phyloP scores from a whole-genome alignment of 495 filamentous ascomycete genomes.

The Jackrogersella multiformis region DNA sequence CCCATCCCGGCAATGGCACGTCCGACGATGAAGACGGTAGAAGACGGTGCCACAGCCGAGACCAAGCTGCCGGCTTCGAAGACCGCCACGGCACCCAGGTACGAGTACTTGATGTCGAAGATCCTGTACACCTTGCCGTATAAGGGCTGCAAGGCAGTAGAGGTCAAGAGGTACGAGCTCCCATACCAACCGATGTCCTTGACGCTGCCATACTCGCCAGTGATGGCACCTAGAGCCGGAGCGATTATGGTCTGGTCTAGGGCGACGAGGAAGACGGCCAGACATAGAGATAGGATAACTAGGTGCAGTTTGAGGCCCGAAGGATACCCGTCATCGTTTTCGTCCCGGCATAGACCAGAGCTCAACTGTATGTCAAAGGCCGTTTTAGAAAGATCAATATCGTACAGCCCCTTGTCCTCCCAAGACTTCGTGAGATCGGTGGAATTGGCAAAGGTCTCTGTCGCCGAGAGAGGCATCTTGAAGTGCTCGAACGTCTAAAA shows the following conservation, averaged over 20 bases:
- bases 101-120: conserved; percentile 78
- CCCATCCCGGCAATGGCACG: conserved; percentile 89
- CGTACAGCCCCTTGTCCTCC: conserved; percentile 32
- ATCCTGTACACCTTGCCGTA: conserved; percentile 85
- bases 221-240: conserved; percentile 64
- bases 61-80: conserved; percentile 91
- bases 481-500: background rate
- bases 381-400: conserved; percentile 11
- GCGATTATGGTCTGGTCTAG: conserved; percentile 72
- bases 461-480: conserved; percentile 20
- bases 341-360: conserved; percentile 16
- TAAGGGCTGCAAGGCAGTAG: conserved; percentile 70
- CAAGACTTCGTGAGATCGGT: conserved; percentile 8
- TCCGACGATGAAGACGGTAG: conserved; percentile 79
- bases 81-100: conserved; percentile 72
- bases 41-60: conserved; percentile 80
- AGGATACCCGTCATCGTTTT: conserved; percentile 52
- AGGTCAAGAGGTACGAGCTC: conserved; percentile 74
- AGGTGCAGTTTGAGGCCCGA: conserved; percentile 55
- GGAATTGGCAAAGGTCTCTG: conserved; percentile 17
- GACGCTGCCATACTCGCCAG: conserved; percentile 51
- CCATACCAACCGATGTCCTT: conserved; percentile 54
- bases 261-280: conserved; percentile 68
- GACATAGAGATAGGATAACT: conserved; percentile 60
- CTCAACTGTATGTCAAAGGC: conserved; percentile 9